Evolutionary conservation across 2,329 filamentous ascomycete species (phyloP).

Genomic region (Paecilomyces sp.): DNA sequence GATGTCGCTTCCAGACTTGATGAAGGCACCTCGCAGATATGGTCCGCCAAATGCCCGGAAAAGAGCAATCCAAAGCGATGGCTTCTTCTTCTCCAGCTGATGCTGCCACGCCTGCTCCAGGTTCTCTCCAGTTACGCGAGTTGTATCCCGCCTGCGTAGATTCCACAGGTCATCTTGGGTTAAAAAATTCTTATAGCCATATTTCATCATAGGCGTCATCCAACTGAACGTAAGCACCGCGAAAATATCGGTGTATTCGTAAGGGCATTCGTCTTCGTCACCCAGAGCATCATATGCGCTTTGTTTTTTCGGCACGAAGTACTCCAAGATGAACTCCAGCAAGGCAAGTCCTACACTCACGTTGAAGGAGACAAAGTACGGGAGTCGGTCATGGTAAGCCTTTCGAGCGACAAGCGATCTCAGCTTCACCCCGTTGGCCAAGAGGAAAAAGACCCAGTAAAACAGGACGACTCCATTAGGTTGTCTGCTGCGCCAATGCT

Average conservation of each 20-base stretch:
- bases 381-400: conserved; percentile 56
- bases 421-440: conserved; percentile 73
- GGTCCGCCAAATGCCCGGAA: conserved; percentile 79
- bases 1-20: conserved; percentile 83
- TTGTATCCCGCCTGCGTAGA: conserved; percentile 71
- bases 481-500: conserved; percentile 74
- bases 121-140: conserved; percentile 60
- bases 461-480: conserved; percentile 84
- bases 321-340: conserved; percentile 71
- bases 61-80: conserved; percentile 80
- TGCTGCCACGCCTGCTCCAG: conserved; percentile 71
- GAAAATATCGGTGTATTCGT: conserved; percentile 90
- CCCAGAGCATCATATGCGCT: conserved; percentile 62
- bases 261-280: conserved; percentile 59
- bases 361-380: conserved; percentile 73
- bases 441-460: conserved; percentile 83
- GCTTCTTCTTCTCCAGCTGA: conserved; percentile 65
- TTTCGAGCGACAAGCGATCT: conserved; percentile 77
- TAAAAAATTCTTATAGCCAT: conserved; percentile 83
- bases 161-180: conserved; percentile 97
- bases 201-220: conserved; percentile 98
- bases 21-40: conserved; percentile 71
- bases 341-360: conserved; percentile 63
- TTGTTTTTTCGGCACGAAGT: conserved; percentile 73
- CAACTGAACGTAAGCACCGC: conserved; percentile 90